A percentile compares a stretch with the other conserved stretches of the same genome.
These are phyloP conservation scores for Cutaneotrichosporon mucoides DNA, from an alignment of 1,284 basidiomycete genomes.

Conservation along the genomic window DNA sequence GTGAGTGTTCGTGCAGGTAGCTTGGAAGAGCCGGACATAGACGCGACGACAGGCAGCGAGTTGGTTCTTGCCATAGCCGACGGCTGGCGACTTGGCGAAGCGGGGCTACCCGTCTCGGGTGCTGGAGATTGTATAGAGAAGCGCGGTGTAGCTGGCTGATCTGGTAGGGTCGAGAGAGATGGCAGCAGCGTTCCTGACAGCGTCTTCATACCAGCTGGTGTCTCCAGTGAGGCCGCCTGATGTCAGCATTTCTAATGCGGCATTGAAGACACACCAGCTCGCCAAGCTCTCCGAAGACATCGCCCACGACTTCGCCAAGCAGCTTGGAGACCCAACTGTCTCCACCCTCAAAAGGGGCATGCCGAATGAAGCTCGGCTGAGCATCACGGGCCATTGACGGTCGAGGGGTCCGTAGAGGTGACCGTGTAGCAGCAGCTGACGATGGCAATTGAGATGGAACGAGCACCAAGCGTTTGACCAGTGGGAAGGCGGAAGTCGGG, in stretches of 20 bases:
- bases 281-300: constrained; percentile 75
- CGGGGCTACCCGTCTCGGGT: not conserved
- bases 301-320: constrained; percentile 77
- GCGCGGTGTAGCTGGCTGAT: not conserved
- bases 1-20: constrained; percentile 29
- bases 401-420: not conserved
- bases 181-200: constrained; percentile 48
- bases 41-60: constrained; percentile 11
- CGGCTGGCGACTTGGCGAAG: not conserved
- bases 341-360: constrained; percentile 29
- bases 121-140: constrained; percentile 5
- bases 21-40: not conserved
- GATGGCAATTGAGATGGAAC: constrained; percentile 52
- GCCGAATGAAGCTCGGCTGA: constrained; percentile 11
- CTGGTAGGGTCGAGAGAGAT: constrained; percentile 27
- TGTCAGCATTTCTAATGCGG: not conserved
- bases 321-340: constrained; percentile 70
- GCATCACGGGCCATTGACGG: not conserved
- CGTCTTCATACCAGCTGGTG: constrained; percentile 43
- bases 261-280: constrained; percentile 52
- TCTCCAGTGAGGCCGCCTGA: constrained; percentile 48
- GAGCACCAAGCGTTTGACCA: constrained; percentile 53
- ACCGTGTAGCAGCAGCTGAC: not conserved
- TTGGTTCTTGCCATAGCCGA: constrained; percentile 15
- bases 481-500: constrained; percentile 63